A percentile compares a stretch with the other conserved stretches of the same genome.
These are phyloP conservation scores for Quillaja saponaria DNA, from an alignment of 306 rosid species.

Conservation along the genomic window DNA sequence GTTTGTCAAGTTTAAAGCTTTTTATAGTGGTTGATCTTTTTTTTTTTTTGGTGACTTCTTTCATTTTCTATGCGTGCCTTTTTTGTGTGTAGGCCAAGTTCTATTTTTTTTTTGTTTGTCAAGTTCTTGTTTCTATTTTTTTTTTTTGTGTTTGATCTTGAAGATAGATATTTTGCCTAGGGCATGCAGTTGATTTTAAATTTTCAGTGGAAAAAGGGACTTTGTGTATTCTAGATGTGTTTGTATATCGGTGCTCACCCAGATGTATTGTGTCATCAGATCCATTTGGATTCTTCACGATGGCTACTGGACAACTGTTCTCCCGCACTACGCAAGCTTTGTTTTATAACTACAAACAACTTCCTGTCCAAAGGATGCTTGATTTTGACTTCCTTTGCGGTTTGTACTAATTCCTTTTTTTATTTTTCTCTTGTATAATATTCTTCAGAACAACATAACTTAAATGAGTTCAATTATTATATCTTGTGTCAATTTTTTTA, in stretches of 20 bases:
- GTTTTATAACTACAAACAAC: conserved; percentile 97
- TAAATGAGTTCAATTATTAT: background rate
- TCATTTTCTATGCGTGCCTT: background rate
- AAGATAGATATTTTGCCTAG: background rate
- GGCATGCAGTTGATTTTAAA: background rate
- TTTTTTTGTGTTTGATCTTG: background rate
- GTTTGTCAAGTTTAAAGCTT: conserved; percentile 9
- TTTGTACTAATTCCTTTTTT: conserved; percentile 37
- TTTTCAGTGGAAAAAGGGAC: conserved; percentile 1
- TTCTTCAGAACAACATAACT: background rate
- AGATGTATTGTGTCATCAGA: conserved; percentile 40
- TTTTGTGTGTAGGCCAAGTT: background rate
- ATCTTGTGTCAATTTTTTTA: background rate
- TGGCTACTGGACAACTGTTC: conserved; percentile 97
- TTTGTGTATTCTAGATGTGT: background rate
- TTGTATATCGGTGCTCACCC: background rate
- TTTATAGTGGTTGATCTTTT: conserved; percentile 28
- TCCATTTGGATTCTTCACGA: conserved; percentile 40
- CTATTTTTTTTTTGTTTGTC: conserved; percentile 2
- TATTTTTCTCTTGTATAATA: background rate
- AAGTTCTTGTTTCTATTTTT: background rate
- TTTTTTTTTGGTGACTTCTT: background rate
- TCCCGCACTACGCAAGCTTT: conserved; percentile 89
- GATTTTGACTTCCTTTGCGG: conserved; percentile 99
- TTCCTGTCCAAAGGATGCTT: conserved; percentile 97